phyloP scores from a whole-genome alignment of 2,329 filamentous ascomycete species.

The Macroventuria anomochaeta region DNA sequence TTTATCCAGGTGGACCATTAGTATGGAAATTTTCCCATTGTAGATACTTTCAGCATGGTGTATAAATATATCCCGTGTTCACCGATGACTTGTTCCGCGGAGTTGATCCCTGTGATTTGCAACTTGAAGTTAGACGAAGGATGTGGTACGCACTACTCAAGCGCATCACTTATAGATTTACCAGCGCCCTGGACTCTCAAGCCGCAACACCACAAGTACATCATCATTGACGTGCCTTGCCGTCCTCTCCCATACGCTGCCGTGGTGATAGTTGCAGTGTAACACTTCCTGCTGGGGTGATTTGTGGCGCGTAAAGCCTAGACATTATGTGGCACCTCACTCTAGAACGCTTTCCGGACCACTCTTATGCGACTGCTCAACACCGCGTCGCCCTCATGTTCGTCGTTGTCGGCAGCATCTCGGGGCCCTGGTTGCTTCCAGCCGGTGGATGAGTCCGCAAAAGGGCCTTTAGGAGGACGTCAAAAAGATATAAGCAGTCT shows the following conservation, averaged over 20 bases:
- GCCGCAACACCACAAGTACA: conserved; percentile 19
- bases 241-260: not conserved
- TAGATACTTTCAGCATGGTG: conserved; percentile 10
- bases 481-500: conserved; percentile 37
- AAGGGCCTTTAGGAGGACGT: conserved; percentile 41
- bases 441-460: conserved; percentile 35
- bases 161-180: conserved; percentile 6
- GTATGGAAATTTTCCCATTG: not conserved
- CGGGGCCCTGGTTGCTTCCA: conserved; percentile 28
- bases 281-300: conserved; percentile 10
- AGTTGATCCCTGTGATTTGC: conserved; percentile 21
- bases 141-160: conserved; percentile 18
- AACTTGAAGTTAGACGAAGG: conserved; percentile 20
- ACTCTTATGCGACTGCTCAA: conserved; percentile 31
- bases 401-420: conserved; percentile 34
- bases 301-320: conserved; percentile 25
- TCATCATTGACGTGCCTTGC: not conserved
- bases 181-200: conserved; percentile 8
- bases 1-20: not conserved
- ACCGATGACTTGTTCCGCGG: conserved; percentile 22
- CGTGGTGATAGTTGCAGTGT: not conserved
- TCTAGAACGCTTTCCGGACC: conserved; percentile 22
- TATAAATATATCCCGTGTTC: conserved; percentile 13
- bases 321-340: conserved; percentile 12
- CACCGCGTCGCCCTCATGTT: conserved; percentile 21